Evolutionary conservation across 1,284 basidiomycete species (phyloP), one percentile per base, ranked within the genome.

Genomic region (Cryptococcus hybrid): DNA sequence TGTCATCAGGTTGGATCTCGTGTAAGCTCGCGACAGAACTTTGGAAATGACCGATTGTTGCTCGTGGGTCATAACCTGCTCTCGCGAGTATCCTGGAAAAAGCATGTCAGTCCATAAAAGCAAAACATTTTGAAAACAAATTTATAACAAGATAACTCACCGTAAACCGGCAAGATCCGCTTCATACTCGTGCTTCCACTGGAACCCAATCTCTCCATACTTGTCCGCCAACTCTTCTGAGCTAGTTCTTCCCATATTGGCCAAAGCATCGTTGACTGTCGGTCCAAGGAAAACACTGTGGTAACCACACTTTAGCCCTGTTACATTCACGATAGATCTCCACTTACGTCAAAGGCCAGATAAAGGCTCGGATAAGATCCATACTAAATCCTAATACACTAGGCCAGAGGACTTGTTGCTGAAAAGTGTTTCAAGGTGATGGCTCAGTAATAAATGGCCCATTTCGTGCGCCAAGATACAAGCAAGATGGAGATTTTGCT

Each of bases 231-330:
- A 78, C 68, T 92, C 89, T 4, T 85, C 84, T 5, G 86, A 85
- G 3, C 88, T 86, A 2, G 87, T 81, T 70, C 86, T 86, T 34
- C 89, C 88, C 51, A 92, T 68, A 57, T 89, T 86, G 0, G 87
- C 90, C 7, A 95, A 83, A 0, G 90, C 92, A 66, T 94, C 92
- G 68, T 92, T 92, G 51, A 94, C 85, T 66, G 92, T 92, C 1
- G 92, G 92, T 0, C 92, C 92, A 56, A 92, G 87, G 36, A 93
- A 70, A 85, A 92, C 88, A 2, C 75, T 77, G 51, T 24, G 9
- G 36, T 34, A 24, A 56, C 7, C 7, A 15, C 6, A 42, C 36
- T 13, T 15, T 15, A 46, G 35, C 7, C 18, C 12, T 7, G 12
- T 18, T 9, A 5, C 7, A 9, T 43, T 46, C 36, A 13, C 9